These are phyloP conservation scores for Stylosanthes scabra DNA, from an alignment of 331 rosid genomes.

Conservation along the genomic window DNA sequence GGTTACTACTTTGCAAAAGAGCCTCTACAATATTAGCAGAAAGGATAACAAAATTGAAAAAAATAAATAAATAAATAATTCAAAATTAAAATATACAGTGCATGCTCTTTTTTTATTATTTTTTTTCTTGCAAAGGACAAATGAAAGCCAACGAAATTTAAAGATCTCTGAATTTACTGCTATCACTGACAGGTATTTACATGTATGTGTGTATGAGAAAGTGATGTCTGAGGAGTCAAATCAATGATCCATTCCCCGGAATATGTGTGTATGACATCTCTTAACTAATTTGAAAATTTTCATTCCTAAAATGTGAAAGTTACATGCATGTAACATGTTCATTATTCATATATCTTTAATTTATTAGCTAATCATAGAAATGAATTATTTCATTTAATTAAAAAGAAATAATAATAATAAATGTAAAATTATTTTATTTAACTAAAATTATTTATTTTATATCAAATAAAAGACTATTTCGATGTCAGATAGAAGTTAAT, in stretches of 20 bases:
- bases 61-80: constrained; percentile 8
- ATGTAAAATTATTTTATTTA: too few relatives aligned
- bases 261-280: constrained; percentile 6
- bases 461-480: too few relatives aligned
- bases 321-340: background rate
- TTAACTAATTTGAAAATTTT: background rate
- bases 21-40: constrained; percentile 37
- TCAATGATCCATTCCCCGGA: constrained; percentile 38
- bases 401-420: too few relatives aligned
- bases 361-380: background rate
- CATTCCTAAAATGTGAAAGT: constrained; percentile 5
- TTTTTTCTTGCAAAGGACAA: constrained; percentile 41
- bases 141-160: constrained; percentile 41
- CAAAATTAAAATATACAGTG: too few relatives aligned
- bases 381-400: background rate
- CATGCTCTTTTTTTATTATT: too few relatives aligned
- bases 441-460: too few relatives aligned
- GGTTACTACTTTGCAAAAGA: constrained; percentile 42
- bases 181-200: constrained; percentile 59
- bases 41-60: constrained; percentile 37
- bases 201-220: constrained; percentile 47
- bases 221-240: constrained; percentile 68
- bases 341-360: background rate
- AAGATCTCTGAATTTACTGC: constrained; percentile 52
- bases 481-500: too few relatives aligned